These are phyloP conservation scores for Aspergillus novofumigatus DNA, from an alignment of 2,329 filamentous ascomycete species.

Conservation along the genomic window DNA sequence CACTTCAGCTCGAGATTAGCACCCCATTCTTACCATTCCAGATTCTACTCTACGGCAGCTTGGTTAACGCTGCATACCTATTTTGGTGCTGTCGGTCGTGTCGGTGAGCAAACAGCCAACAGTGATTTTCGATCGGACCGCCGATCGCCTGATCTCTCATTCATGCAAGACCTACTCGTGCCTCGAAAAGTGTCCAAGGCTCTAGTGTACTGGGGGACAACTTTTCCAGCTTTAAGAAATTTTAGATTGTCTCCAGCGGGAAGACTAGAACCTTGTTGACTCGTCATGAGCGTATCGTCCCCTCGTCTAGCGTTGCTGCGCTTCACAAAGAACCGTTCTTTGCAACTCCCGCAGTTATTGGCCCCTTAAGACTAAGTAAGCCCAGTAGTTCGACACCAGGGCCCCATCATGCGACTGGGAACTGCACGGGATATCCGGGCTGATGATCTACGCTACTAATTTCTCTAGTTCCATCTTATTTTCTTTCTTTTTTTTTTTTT, in stretches of 20 bases:
- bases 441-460: conserved; percentile 31
- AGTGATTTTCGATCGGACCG: conserved; percentile 20
- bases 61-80: conserved; percentile 11
- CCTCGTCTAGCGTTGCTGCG: conserved; percentile 12
- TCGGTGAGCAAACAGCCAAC: conserved; percentile 26
- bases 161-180: conserved; percentile 23
- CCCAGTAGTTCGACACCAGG: conserved; percentile 24
- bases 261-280: conserved; percentile 10
- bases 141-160: conserved; percentile 27
- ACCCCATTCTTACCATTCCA: background rate
- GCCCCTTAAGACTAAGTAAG: conserved; percentile 21
- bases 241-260: conserved; percentile 8
- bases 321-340: conserved; percentile 11
- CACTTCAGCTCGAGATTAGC: background rate
- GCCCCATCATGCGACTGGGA: conserved; percentile 28
- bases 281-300: conserved; percentile 10
- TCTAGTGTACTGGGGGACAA: conserved; percentile 4
- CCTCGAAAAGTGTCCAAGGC: conserved; percentile 17
- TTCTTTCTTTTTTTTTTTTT: no score
- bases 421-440: conserved; percentile 31
- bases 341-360: conserved; percentile 16
- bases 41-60: background rate
- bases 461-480: conserved; percentile 33
- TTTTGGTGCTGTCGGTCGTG: conserved; percentile 14
- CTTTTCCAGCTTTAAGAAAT: conserved; percentile 6